phyloP scores from a whole-genome alignment of 129 eudicot species.

The Flaveria trinervia region DNA sequence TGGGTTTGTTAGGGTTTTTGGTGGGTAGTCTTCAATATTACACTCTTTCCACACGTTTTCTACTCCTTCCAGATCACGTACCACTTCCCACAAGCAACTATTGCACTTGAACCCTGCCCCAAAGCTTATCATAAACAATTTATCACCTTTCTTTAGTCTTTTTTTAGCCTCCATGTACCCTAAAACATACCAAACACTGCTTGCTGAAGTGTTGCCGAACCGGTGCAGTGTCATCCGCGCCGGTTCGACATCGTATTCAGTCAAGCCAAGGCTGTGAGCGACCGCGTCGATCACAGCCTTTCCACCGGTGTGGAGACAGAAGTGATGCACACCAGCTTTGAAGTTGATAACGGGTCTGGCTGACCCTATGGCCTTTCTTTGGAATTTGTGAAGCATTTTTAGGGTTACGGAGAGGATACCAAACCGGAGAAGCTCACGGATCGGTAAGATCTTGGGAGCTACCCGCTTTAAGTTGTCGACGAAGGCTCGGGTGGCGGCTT shows the following conservation, averaged over 20 bases:
- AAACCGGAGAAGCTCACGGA: slow-evolving; percentile 57
- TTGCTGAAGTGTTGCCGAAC: slow-evolving; percentile 56
- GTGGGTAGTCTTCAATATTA: slow-evolving; percentile 44
- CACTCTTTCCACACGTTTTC: slow-evolving; percentile 54
- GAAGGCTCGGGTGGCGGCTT: slow-evolving; percentile 76
- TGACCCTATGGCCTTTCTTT: not conserved
- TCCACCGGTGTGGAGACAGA: slow-evolving; percentile 50
- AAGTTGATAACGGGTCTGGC: slow-evolving; percentile 33
- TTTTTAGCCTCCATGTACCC: slow-evolving; percentile 62
- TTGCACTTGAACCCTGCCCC: slow-evolving; percentile 61
- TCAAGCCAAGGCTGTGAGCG: slow-evolving; percentile 32
- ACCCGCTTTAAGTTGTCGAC: slow-evolving; percentile 60
- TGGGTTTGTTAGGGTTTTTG: slow-evolving; percentile 38
- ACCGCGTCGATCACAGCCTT: slow-evolving; percentile 55
- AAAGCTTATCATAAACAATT: slow-evolving; percentile 49
- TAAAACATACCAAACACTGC: slow-evolving; percentile 59
- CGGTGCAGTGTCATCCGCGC: slow-evolving; percentile 56
- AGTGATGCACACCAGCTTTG: slow-evolving; percentile 40
- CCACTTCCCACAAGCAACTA: slow-evolving; percentile 53
- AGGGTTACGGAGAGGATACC: slow-evolving; percentile 10
- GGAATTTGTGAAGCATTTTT: not conserved
- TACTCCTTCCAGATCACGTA: slow-evolving; percentile 51
- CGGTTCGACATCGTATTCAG: slow-evolving; percentile 52
- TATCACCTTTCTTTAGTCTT: slow-evolving; percentile 48
- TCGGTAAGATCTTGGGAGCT: slow-evolving; percentile 72